phyloP scores from a whole-genome alignment of 169 alveolate species.

The Eimeria mitis region DNA sequence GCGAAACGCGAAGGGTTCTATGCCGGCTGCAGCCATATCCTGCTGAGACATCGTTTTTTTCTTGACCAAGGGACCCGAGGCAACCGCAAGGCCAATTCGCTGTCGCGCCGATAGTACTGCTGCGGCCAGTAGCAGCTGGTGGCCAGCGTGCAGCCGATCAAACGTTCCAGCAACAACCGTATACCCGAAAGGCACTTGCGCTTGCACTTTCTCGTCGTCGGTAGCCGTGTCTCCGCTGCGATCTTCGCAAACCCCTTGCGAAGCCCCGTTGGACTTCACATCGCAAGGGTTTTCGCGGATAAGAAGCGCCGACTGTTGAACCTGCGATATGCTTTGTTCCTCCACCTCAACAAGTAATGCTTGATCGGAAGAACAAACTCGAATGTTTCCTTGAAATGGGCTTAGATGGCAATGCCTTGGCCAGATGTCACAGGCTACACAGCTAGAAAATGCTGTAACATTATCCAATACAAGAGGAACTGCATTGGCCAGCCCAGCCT shows the following conservation, averaged over 20 bases:
- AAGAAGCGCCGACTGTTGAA: neutral
- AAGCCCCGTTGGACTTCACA: neutral
- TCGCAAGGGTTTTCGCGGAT: neutral
- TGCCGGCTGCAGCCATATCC: conserved; percentile 73
- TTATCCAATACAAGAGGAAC: conserved; percentile 44
- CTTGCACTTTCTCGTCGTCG: neutral
- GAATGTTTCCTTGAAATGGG: neutral
- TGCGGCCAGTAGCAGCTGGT: conserved; percentile 85
- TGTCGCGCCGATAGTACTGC: conserved; percentile 83
- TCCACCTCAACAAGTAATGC: neutral
- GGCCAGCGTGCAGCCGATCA: conserved; percentile 88
- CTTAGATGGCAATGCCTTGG: conserved; percentile 59
- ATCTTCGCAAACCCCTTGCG: neutral
- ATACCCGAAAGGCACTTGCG: conserved; percentile 46
- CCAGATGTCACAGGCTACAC: conserved; percentile 18
- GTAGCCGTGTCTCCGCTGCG: neutral
- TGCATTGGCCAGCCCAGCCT: conserved; percentile 19
- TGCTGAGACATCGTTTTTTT: conserved; percentile 66
- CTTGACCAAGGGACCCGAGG: conserved; percentile 80
- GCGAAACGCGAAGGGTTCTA: conserved; percentile 71
- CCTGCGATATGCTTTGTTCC: neutral
- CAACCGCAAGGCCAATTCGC: conserved; percentile 79
- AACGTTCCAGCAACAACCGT: conserved; percentile 87
- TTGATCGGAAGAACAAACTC: neutral
- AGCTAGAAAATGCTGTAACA: neutral